A percentile compares a stretch with the other conserved stretches of the same genome.
phyloP scores from a whole-genome alignment of 225 moss, liverwort and hornwort species.

The Anthoceros angustus region DNA sequence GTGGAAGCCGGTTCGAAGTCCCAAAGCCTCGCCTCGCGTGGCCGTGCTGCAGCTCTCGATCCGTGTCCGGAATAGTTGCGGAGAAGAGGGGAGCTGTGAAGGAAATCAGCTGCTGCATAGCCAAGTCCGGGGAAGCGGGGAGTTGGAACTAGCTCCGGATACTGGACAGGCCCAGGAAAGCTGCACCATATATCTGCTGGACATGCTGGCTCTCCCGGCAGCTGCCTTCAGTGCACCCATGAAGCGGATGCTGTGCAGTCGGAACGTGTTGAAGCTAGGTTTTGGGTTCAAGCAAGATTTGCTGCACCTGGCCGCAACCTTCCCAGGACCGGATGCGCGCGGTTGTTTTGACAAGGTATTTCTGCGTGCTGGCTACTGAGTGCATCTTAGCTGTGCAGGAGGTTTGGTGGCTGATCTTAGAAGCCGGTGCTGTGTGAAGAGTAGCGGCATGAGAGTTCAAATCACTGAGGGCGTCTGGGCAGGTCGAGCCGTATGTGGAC shows the following conservation, averaged over 20 bases:
- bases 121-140: not conserved
- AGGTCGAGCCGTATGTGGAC: conserved; percentile 97
- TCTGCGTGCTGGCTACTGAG: not conserved
- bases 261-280: conserved; percentile 63
- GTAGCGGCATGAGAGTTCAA: not conserved
- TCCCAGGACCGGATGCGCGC: conserved; percentile 48
- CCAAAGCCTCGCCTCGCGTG: conserved; percentile 38
- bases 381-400: not conserved
- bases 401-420: not conserved
- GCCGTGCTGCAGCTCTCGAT: conserved; percentile 76
- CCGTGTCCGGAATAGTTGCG: conserved; percentile 27
- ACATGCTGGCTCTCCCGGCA: conserved; percentile 51
- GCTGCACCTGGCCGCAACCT: conserved; percentile 56
- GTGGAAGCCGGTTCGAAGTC: conserved; percentile 64
- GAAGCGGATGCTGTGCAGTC: conserved; percentile 55
- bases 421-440: conserved; percentile 1
- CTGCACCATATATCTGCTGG: conserved; percentile 72
- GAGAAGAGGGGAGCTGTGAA: conserved; percentile 19
- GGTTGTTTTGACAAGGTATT: conserved; percentile 91
- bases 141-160: not conserved
- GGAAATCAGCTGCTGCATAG: conserved; percentile 12
- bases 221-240: conserved; percentile 40
- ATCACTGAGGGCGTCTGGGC: conserved; percentile 6
- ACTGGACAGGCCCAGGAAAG: conserved; percentile 19
- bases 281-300: conserved; percentile 86